These are phyloP conservation scores for Xylaria polymorpha DNA, from an alignment of 2,329 filamentous ascomycete genomes.

Conservation along the genomic window DNA sequence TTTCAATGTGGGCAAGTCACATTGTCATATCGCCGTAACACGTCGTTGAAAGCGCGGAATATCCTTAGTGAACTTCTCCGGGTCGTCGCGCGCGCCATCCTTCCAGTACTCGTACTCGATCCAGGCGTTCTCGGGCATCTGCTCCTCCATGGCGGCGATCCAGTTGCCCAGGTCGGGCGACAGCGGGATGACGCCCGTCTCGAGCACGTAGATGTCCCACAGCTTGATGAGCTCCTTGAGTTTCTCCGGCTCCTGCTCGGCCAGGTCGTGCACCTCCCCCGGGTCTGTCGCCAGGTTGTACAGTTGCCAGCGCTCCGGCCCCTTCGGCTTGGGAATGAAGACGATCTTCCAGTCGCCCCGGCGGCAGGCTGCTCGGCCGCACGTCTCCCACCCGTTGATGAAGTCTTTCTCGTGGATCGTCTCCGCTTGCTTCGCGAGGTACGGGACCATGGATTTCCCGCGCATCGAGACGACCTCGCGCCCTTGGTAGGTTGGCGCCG, in stretches of 20 bases:
- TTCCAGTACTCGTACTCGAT: constrained; percentile 75
- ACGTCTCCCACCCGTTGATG: constrained; percentile 54
- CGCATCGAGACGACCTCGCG: constrained; percentile 51
- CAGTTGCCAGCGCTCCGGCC: constrained; percentile 62
- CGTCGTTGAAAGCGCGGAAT: constrained; percentile 47
- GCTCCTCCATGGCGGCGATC: constrained; percentile 69
- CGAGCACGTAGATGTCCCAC: constrained; percentile 57
- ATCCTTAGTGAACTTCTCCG: constrained; percentile 56
- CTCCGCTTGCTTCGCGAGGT: constrained; percentile 44
- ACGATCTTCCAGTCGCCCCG: constrained; percentile 56
- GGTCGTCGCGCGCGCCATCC: constrained; percentile 56
- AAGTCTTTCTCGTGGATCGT: constrained; percentile 53
- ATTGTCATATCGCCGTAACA: constrained; percentile 43
- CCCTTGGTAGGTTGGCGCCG: constrained; percentile 60
- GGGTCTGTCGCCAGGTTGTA: constrained; percentile 60
- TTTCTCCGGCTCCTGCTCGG: constrained; percentile 49
- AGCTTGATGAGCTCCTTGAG: constrained; percentile 50
- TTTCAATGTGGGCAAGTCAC: neutral
- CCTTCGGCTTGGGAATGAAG: constrained; percentile 61
- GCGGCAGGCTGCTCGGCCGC: constrained; percentile 51
- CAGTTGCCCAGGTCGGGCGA: constrained; percentile 68
- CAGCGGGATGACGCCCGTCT: constrained; percentile 69
- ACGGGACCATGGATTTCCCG: constrained; percentile 52
- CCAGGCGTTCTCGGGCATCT: constrained; percentile 74
- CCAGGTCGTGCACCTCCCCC: constrained; percentile 57